These are phyloP conservation scores for Rachicladosporium sp. DNA, from an alignment of 2,329 filamentous ascomycete genomes.

Conservation along the genomic window DNA sequence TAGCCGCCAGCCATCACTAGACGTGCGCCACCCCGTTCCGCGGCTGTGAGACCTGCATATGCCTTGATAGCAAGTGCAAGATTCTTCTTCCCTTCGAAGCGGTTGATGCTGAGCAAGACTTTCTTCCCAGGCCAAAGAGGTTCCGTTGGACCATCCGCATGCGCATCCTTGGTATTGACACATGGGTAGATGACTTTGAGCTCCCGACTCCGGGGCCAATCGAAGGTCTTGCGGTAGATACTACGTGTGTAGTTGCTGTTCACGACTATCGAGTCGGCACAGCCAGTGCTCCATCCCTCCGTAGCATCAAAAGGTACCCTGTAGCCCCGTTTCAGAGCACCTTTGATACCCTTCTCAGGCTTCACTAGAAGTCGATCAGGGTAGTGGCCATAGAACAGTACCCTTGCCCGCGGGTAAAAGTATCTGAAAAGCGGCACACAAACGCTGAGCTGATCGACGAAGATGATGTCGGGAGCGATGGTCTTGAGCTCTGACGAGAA, in stretches of 20 bases:
- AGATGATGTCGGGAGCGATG: constrained; percentile 59
- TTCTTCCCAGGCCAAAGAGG: constrained; percentile 55
- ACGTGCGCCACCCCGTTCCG: constrained; percentile 50
- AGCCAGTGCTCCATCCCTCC: constrained; percentile 82
- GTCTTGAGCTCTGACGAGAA: constrained; percentile 50
- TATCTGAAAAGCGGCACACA: constrained; percentile 71
- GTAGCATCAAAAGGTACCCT: constrained; percentile 75
- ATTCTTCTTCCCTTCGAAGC: constrained; percentile 95
- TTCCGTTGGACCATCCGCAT: constrained; percentile 23
- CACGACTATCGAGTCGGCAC: constrained; percentile 75
- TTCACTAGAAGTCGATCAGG: constrained; percentile 80
- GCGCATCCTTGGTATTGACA: constrained; percentile 49
- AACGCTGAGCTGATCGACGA: constrained; percentile 87
- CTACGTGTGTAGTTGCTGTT: constrained; percentile 81
- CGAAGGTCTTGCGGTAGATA: constrained; percentile 65
- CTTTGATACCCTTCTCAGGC: constrained; percentile 43
- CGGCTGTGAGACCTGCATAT: constrained; percentile 57
- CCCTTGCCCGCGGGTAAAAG: constrained; percentile 49
- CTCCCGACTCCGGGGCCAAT: constrained; percentile 46
- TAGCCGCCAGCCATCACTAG: constrained; percentile 85
- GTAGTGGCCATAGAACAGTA: constrained; percentile 97
- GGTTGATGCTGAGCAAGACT: constrained; percentile 84
- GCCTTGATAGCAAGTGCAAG: constrained; percentile 75
- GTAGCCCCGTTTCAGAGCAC: constrained; percentile 50
- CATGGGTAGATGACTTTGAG: constrained; percentile 84